Evolutionary conservation across 148 eudicot genomes (phyloP), one percentile per base, ranked within the genome.

Genomic region (Salicornia ramosissima): DNA sequence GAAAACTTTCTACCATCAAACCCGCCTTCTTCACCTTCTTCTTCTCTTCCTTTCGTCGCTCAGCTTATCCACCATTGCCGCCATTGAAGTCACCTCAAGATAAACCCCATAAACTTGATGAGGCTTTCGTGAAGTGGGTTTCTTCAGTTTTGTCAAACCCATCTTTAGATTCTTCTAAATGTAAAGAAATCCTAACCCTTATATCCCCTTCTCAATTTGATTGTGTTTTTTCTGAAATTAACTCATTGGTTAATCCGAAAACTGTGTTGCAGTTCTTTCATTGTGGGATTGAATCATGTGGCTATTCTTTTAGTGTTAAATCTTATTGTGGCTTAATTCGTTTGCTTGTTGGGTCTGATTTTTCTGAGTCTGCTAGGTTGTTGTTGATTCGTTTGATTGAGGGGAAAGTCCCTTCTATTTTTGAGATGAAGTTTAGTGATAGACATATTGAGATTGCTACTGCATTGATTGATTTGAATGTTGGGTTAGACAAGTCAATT

Each of bases 261-360:
- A 83, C 87, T 30, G 74, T 83, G 13, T 77, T 90, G 75, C 77
- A 78, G 28, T 88, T 92, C 77, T 86, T 90, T 71, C 57, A 83
- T 71, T 72, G 79, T 71, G 90, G 88, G 10, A 68, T 80, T 26
- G 55, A 81, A 10, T 79, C 83, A 10, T 59, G 73, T 75, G 72
- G 86, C 13, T 89, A 72, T 84, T 51, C 77, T 28, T 92, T 92
- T 77, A 78, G 72, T 76, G 77, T 92, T 52, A 83, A 78, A 49
- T 86, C 96, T 36, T 92, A 92, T 82, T 86, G 94, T 46, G 59
- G 81, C 28, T 81, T 92, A 81, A 83, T 90, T 80, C 79, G 80
- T 76, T 82, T 92, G 85, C 86, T 90, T 57, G 47, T 88, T 75
- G 80, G 21, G 60, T 82, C 88, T 2, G 73, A 71, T 60, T 74